A percentile compares a stretch with the other conserved stretches of the same genome.
These are phyloP conservation scores for Pezicula carpinea DNA, from an alignment of 2,329 filamentous ascomycete species.

Conservation along the genomic window DNA sequence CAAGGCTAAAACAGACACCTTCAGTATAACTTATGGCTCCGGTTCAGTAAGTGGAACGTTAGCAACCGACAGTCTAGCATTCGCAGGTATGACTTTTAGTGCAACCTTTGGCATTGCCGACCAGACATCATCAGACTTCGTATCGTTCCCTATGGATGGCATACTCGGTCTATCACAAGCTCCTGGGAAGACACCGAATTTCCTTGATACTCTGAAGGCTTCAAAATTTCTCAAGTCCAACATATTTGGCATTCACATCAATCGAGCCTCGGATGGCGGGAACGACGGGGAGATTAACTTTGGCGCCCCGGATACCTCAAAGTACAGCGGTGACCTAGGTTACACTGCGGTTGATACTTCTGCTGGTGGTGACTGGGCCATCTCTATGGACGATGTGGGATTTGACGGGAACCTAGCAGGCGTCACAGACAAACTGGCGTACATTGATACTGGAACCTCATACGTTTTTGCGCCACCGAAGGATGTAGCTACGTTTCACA, in stretches of 20 bases:
- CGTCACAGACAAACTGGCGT: constrained; percentile 49
- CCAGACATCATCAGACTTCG: constrained; percentile 69
- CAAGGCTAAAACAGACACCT: constrained; percentile 46
- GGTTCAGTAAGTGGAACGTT: constrained; percentile 66
- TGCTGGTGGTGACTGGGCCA: constrained; percentile 63
- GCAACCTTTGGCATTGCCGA: constrained; percentile 71
- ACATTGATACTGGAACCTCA: constrained; percentile 81
- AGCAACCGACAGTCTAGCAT: constrained; percentile 59
- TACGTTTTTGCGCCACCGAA: constrained; percentile 68
- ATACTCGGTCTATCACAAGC: constrained; percentile 74
- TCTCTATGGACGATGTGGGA: constrained; percentile 61
- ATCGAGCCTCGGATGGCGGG: constrained; percentile 57
- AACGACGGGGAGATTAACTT: constrained; percentile 77
- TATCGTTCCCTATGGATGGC: constrained; percentile 78
- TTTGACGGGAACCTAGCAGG: constrained; percentile 55
- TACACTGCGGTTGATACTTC: constrained; percentile 54
- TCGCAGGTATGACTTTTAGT: constrained; percentile 60
- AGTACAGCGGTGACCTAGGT: constrained; percentile 62
- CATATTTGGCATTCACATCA: constrained; percentile 67
- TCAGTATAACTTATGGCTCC: constrained; percentile 71
- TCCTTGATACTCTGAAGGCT: constrained; percentile 58
- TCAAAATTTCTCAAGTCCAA: constrained; percentile 57
- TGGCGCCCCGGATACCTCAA: constrained; percentile 61
- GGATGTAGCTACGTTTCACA: constrained; percentile 65
- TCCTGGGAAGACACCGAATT: constrained; percentile 49